Base-by-base conservation (phyloP, 2,329 filamentous ascomycete genomes). In the Penicillium sp. region DNA sequence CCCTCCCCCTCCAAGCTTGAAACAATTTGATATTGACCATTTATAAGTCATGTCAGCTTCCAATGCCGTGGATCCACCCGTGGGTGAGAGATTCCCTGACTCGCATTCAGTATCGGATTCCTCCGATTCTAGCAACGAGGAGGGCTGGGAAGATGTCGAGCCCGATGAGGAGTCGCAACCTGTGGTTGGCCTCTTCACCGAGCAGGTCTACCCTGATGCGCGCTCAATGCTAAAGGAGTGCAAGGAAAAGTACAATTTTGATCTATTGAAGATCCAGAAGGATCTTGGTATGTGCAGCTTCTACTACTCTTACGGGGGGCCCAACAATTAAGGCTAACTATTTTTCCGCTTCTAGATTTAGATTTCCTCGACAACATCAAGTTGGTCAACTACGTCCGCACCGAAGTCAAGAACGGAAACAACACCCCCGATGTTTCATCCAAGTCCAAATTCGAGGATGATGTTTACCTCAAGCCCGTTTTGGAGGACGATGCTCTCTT, bases 401-500 rank as follows among this genome's bases (percentile, higher is more conserved):
- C 78, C 13, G 73, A 81, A 60, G 77, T 80, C 29, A 77, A 79
- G 54, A 70, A 70, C 46, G 80, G 81, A 31, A 77, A 80, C 54
- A 63, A 61, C 33, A 67, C 73, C 3, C 85, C 85, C 0, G 80
- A 83, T 57, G 76, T 88, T 43, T 86, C 90, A 57, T 81, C 85
- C 3, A 78, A 79, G 37, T 77, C 80, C 2, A 80, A 86, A 27
- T 86, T 97, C 61, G 82, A 86, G n/a, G 85, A 91, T 60, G 93
- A 97, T 62, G 82, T 84, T 63, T 95, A 87, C 70, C 81, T 99
- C 58, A 89, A 89, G 70, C 94, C 94, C 0, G 87, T 92, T 4
- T 77, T 99, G 8, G 88, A 94, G 58, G 91, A 97, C 65, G 94
- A 99, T 72, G 90, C 93, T 4, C 80, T 97, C 53, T 85, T 99